Base-by-base conservation (phyloP, 371 early-diverging fungal genomes). In the Cokeromyces recurvatus region DNA sequence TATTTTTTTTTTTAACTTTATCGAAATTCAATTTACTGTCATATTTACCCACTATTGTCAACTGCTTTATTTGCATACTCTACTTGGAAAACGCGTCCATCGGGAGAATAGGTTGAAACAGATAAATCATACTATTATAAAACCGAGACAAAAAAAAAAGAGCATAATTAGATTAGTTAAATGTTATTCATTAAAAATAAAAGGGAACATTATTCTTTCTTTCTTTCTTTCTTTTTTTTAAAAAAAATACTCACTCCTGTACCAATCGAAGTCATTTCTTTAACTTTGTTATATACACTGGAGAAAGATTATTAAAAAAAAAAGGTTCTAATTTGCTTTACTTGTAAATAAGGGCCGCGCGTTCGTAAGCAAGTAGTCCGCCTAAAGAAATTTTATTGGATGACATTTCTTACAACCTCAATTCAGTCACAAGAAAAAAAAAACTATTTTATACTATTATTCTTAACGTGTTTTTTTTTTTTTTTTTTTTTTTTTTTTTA, bases 31-130 rank as follows among this genome's bases (percentile, higher is more conserved):
- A 48, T 24, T 38, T 32, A 41, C 6, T 17, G 15, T 24, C 34
- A 24, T 38, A 37, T 6, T 55, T 81, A 93, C 94, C 97, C 98
- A 70, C 92, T 89, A 79, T 95, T 95, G 57, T 98, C 97, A 23
- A 97, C 97, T 29, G 98, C 98, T 71, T 98, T 97, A 48, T 79
- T 71, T 39, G 98, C 98, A 66, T 98, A 98, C 76, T 98, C 98
- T 37, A 95, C 91, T 73, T 98, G 98, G 72, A 97, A 98, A 51
- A 98, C 88, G 51, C 97, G 85, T 49, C 98, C 98, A 68, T 98
- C 98, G 39, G 98, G 97, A 32, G 98, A 96, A 67, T 97, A 98
- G 19, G 98, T 98, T 55, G 94, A 90, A 34, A 94, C 91, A 24
- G 95, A 91, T 51, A 96, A 78, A 77, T 98, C 98, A 68, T 98